These are phyloP conservation scores for Candida sojae DNA, from an alignment of 1,139 yeast genomes.

Conservation along the genomic window DNA sequence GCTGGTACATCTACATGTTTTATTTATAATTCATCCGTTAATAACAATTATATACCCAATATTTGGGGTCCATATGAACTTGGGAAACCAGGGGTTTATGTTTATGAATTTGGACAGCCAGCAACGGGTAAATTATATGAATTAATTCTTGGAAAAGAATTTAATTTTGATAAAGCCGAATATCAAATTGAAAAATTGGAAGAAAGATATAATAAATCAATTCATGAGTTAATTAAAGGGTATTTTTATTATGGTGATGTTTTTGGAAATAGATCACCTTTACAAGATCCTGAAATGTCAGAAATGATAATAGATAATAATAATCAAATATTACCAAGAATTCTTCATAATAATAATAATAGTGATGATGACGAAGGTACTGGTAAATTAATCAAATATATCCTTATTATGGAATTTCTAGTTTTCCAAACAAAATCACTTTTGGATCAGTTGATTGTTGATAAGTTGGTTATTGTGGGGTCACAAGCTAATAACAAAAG, in stretches of 20 bases:
- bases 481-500: slow-evolving; percentile 52
- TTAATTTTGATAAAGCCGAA: slow-evolving; percentile 39
- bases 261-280: slow-evolving; percentile 58
- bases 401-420: slow-evolving; percentile 49
- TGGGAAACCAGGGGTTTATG: slow-evolving; percentile 21
- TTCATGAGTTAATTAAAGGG: slow-evolving; percentile 34
- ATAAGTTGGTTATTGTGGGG: slow-evolving; percentile 46
- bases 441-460: slow-evolving; percentile 17
- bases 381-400: slow-evolving; percentile 38
- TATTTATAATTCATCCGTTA: slow-evolving; percentile 20
- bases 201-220: slow-evolving; percentile 16
- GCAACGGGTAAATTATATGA: slow-evolving; percentile 58
- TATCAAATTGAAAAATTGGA: slow-evolving; percentile 23
- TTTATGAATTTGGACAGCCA: slow-evolving; percentile 59
- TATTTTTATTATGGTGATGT: slow-evolving; percentile 55
- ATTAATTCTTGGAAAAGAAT: slow-evolving; percentile 38
- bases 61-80: slow-evolving; percentile 59
- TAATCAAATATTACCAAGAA: slow-evolving; percentile 25
- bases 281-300: slow-evolving; percentile 48
- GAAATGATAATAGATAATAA: slow-evolving; percentile 50
- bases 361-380: not conserved
- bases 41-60: slow-evolving; percentile 31
- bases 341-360: slow-evolving; percentile 1
- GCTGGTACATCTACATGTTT: slow-evolving; percentile 67
- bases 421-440: slow-evolving; percentile 50